Evolutionary conservation across 768 basidiomycete species (phyloP).

Genomic region (Sarcodon aspratus): DNA sequence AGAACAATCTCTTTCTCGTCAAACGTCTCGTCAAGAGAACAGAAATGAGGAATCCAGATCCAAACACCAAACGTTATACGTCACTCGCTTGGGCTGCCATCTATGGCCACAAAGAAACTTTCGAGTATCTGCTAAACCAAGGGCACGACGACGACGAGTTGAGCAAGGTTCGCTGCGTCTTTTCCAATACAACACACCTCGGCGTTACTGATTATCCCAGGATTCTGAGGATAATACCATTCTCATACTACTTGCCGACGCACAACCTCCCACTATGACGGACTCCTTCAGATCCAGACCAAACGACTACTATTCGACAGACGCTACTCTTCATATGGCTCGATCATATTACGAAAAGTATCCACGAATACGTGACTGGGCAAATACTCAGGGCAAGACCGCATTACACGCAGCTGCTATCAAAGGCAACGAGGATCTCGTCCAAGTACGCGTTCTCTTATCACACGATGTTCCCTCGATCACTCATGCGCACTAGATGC

Average conservation of each 20-base stretch:
- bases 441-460: slow-evolving; percentile 44
- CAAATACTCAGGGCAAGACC: slow-evolving; percentile 82
- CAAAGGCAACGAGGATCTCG: slow-evolving; percentile 85
- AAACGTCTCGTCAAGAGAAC: slow-evolving; percentile 77
- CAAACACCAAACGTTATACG: slow-evolving; percentile 63
- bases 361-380: slow-evolving; percentile 84
- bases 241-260: slow-evolving; percentile 84
- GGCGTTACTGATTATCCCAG: slow-evolving; percentile 26
- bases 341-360: slow-evolving; percentile 80
- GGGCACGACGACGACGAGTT: slow-evolving; percentile 93
- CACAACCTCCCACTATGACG: slow-evolving; percentile 40
- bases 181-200: slow-evolving; percentile 1
- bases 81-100: slow-evolving; percentile 89
- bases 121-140: slow-evolving; percentile 75
- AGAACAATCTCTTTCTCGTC: slow-evolving; percentile 91
- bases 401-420: slow-evolving; percentile 81
- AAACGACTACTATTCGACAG: slow-evolving; percentile 49
- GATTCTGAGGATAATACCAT: slow-evolving; percentile 91
- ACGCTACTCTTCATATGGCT: slow-evolving; percentile 78
- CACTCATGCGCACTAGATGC: slow-evolving; percentile 37
- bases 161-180: slow-evolving; percentile 53
- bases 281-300: slow-evolving; percentile 32
- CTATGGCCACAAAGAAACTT: slow-evolving; percentile 83
- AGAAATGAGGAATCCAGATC: slow-evolving; percentile 88
- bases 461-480: slow-evolving; percentile 4